These are phyloP conservation scores for Ambrosia hybrid DNA, from an alignment of 140 eudicot genomes.

Conservation along the genomic window DNA sequence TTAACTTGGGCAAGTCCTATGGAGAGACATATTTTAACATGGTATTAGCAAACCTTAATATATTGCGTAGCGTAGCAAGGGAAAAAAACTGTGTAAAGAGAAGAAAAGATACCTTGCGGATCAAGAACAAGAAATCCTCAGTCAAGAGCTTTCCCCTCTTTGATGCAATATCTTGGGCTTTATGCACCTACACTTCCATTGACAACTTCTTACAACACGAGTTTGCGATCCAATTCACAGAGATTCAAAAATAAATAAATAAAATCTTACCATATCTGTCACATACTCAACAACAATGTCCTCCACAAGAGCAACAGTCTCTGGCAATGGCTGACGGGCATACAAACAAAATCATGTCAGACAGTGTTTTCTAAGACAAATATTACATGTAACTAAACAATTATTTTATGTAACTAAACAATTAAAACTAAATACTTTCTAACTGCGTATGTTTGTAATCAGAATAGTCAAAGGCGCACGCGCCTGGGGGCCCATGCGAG, in stretches of 20 bases:
- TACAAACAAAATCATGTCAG: not conserved
- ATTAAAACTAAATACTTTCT: not conserved
- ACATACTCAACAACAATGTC: constrained; percentile 96
- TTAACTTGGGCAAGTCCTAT: constrained; percentile 81
- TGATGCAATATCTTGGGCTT: constrained; percentile 93
- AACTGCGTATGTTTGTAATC: too few relatives aligned
- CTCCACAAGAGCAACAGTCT: constrained; percentile 87
- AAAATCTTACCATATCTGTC: constrained; percentile 62
- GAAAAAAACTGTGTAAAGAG: not conserved
- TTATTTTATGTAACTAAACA: not conserved
- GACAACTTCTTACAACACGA: not conserved
- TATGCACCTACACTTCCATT: constrained; percentile 60
- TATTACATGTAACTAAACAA: not conserved
- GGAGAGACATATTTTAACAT: not conserved
- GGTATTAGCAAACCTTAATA: not conserved
- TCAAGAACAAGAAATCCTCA: constrained; percentile 87
- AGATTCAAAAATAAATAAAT: not conserved
- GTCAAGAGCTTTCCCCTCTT: constrained; percentile 97
- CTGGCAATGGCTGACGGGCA: constrained; percentile 76
- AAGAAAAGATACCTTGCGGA: constrained; percentile 64
- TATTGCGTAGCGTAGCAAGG: not conserved
- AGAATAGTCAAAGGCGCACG: too few relatives aligned
- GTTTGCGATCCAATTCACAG: not conserved
- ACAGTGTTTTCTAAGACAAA: too few relatives aligned
- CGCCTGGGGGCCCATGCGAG: too few relatives aligned